These are phyloP conservation scores for Ceratocystis eucalypticola DNA, from an alignment of 2,329 filamentous ascomycete species.

Conservation along the genomic window DNA sequence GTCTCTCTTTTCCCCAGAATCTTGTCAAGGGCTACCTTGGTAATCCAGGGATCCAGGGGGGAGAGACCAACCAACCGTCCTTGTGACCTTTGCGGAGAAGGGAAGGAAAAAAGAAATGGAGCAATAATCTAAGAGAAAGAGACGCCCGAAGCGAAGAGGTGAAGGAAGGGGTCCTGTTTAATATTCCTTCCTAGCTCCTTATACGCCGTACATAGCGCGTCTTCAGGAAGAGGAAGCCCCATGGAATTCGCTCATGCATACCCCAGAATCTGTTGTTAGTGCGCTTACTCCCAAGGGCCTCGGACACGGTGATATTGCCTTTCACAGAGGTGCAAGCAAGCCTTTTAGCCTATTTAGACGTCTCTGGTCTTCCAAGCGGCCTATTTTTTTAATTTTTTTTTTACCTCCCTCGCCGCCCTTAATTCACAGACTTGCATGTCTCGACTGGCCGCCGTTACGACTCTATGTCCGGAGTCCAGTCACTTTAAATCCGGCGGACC, in stretches of 20 bases:
- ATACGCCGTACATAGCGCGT: no score
- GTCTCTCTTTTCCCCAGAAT: neutral
- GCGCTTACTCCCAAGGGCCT: slow-evolving; percentile 4
- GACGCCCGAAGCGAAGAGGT: neutral
- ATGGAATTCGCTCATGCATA: neutral
- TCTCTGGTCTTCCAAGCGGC: neutral
- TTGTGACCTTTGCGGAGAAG: neutral
- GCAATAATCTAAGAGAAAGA: neutral
- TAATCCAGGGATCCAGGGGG: neutral
- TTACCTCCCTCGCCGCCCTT: neutral
- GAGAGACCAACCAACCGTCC: neutral
- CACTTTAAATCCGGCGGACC: neutral
- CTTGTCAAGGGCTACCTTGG: neutral
- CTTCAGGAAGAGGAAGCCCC: no score
- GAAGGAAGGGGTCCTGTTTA: neutral
- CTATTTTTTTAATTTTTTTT: neutral
- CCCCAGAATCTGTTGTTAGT: neutral
- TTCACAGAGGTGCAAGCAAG: neutral
- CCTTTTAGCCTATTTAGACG: slow-evolving; percentile 6
- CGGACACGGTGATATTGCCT: slow-evolving; percentile 1
- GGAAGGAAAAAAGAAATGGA: neutral
- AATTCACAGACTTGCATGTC: neutral
- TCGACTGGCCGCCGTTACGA: neutral
- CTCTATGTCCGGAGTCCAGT: neutral
- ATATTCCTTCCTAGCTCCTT: neutral